A percentile compares a stretch with the other conserved stretches of the same genome.
Evolutionary conservation across 2,329 filamentous ascomycete species (phyloP).

Genomic region (Diaporthe sp.): DNA sequence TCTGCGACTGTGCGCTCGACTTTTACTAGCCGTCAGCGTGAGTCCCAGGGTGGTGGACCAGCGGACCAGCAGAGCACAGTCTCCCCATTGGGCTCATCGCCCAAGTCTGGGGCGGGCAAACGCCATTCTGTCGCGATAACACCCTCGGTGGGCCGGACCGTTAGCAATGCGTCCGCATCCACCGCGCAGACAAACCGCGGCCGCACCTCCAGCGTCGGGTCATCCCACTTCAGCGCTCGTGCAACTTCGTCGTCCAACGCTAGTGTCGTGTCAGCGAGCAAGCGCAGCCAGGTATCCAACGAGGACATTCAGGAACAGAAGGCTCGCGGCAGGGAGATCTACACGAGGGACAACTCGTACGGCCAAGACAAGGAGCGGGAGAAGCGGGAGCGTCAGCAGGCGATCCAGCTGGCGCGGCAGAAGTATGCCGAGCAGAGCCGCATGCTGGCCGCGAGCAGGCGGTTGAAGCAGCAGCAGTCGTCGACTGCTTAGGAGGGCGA

Average conservation of each 20-base stretch:
- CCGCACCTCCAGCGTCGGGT: conserved; percentile 43
- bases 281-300: conserved; percentile 60
- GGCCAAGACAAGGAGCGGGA: conserved; percentile 62
- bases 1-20: conserved; percentile 64
- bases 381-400: conserved; percentile 63
- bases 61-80: conserved; percentile 11
- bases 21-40: conserved; percentile 55
- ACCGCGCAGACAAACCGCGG: conserved; percentile 38
- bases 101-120: conserved; percentile 34
- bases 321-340: conserved; percentile 64
- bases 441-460: conserved; percentile 68
- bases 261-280: conserved; percentile 49
- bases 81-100: conserved; percentile 30
- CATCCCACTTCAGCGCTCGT: conserved; percentile 45
- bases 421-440: conserved; percentile 71
- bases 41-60: conserved; percentile 21
- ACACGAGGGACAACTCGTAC: conserved; percentile 61
- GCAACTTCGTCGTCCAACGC: conserved; percentile 58
- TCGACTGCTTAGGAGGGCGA: conserved; percentile 25
- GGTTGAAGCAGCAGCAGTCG: conserved; percentile 46
- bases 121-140: conserved; percentile 32
- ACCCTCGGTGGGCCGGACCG: conserved; percentile 25
- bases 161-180: conserved; percentile 38
- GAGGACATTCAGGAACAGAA: conserved; percentile 63
- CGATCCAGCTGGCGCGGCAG: conserved; percentile 65